A percentile compares a stretch with the other conserved stretches of the same genome.
These are phyloP conservation scores for Phaseolus coccineus DNA, from an alignment of 331 rosid species.

Conservation along the genomic window DNA sequence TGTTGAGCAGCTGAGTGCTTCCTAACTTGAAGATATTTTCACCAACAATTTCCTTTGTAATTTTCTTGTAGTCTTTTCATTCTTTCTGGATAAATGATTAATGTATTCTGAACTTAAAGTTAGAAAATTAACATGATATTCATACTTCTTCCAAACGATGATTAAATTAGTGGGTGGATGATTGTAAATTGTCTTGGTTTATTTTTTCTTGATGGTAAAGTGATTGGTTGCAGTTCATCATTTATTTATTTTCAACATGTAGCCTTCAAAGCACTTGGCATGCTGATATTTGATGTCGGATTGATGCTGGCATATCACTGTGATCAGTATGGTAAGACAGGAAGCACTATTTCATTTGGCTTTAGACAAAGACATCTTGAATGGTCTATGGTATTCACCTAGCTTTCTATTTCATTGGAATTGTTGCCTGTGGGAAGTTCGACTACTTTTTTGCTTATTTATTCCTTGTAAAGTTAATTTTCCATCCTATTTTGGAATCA, in stretches of 20 bases:
- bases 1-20: constrained; percentile 32
- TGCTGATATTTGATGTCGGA: constrained; percentile 90
- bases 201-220: constrained; percentile 12
- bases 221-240: constrained; percentile 43
- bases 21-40: constrained; percentile 27
- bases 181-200: constrained; percentile 8
- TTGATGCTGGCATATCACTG: constrained; percentile 93
- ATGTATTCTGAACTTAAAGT: constrained; percentile 25
- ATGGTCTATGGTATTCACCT: constrained; percentile 24
- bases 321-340: constrained; percentile 79
- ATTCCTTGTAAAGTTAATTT: background rate
- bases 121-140: constrained; percentile 33
- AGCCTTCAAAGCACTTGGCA: constrained; percentile 96
- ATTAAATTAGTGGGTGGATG: constrained; percentile 24
- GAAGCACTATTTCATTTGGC: constrained; percentile 6
- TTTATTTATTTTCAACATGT: constrained; percentile 40
- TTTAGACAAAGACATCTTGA: background rate
- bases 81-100: constrained; percentile 36
- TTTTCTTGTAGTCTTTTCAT: background rate
- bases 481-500: constrained; percentile 9
- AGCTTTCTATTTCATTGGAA: constrained; percentile 11
- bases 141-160: constrained; percentile 33
- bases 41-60: background rate
- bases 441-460: constrained; percentile 11
- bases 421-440: background rate